phyloP scores from a whole-genome alignment of 768 basidiomycete genomes.

The Suillus subaureus region DNA sequence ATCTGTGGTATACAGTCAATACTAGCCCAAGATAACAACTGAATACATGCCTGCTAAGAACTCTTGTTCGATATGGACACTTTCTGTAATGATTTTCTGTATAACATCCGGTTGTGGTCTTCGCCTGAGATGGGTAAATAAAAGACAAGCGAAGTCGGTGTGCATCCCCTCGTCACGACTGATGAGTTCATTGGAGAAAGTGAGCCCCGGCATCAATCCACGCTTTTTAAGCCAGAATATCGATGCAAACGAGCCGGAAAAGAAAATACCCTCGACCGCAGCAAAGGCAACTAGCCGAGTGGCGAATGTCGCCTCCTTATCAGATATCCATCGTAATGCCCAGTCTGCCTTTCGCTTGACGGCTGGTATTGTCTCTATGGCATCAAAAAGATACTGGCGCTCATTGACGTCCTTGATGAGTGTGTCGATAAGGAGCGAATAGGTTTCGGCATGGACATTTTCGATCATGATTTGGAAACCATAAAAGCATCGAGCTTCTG shows the following conservation, averaged over 20 bases:
- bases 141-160: constrained; percentile 92
- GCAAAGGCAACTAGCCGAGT: constrained; percentile 93
- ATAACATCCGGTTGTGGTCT: constrained; percentile 83
- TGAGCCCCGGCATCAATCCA: constrained; percentile 95
- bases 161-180: constrained; percentile 96
- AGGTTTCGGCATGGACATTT: constrained; percentile 96
- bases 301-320: constrained; percentile 77
- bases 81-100: constrained; percentile 71
- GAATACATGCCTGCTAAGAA: constrained; percentile 67
- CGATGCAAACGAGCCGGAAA: constrained; percentile 90
- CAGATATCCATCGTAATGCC: constrained; percentile 92
- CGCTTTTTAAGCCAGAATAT: constrained; percentile 99
- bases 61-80: constrained; percentile 84
- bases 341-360: constrained; percentile 93
- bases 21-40: neutral
- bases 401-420: constrained; percentile 83
- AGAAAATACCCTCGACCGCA: constrained; percentile 96
- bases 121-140: constrained; percentile 80
- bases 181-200: constrained; percentile 97
- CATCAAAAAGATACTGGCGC: constrained; percentile 85
- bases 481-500: constrained; percentile 95
- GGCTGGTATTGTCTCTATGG: constrained; percentile 92
- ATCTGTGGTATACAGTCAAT: constrained; percentile 44
- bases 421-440: constrained; percentile 93
- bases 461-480: constrained; percentile 99